phyloP scores from a whole-genome alignment of 352 stramenopile genomes.

The Phytophthora chlamydospora region DNA sequence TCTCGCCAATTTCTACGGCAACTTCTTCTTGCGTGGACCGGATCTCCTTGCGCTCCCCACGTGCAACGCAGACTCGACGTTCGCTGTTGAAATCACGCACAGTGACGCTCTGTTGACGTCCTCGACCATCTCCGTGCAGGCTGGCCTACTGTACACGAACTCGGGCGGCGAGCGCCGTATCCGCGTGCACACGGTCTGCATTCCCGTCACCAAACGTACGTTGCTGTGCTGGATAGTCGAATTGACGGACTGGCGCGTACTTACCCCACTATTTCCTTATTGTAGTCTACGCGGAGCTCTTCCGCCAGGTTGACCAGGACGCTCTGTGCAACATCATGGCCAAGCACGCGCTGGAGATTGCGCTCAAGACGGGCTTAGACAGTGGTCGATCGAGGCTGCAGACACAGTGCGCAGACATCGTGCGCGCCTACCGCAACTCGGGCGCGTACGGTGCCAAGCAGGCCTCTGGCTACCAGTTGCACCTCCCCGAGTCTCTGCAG shows the following conservation, averaged over 20 bases:
- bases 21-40: constrained; percentile 97
- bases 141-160: constrained; percentile 98
- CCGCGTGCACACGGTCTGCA: constrained; percentile 96
- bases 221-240: constrained; percentile 7
- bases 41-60: constrained; percentile 98
- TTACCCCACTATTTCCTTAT: constrained; percentile 9
- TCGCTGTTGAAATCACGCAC: constrained; percentile 97
- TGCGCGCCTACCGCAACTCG: constrained; percentile 90
- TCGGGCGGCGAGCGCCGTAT: constrained; percentile 97
- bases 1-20: constrained; percentile 99
- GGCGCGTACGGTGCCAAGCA: constrained; percentile 77
- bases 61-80: constrained; percentile 95
- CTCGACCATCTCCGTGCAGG: constrained; percentile 95
- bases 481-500: constrained; percentile 92
- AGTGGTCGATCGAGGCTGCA: constrained; percentile 94
- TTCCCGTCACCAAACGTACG: constrained; percentile 92
- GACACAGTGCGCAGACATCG: constrained; percentile 93
- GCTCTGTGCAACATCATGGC: constrained; percentile 94
- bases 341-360: constrained; percentile 95
- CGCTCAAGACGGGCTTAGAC: constrained; percentile 95
- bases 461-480: constrained; percentile 75
- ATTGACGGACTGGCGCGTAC: not conserved
- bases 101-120: constrained; percentile 95
- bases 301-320: constrained; percentile 93
- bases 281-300: constrained; percentile 90